phyloP scores from a whole-genome alignment of 2,329 filamentous ascomycete genomes.

The Epichloe sibirici region DNA sequence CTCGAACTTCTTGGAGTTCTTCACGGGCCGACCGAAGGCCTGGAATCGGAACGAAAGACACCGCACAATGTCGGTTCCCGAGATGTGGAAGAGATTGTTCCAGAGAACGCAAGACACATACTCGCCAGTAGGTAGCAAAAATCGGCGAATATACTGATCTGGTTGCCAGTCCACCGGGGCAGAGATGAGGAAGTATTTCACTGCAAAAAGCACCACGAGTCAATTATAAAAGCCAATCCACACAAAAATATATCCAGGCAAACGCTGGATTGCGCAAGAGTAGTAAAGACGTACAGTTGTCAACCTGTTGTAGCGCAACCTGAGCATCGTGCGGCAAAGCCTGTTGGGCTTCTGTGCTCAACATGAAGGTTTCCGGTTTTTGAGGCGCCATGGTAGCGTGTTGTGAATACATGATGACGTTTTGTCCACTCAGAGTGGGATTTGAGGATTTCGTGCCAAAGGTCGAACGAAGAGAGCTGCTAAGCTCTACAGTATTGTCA shows the following conservation, averaged over 20 bases:
- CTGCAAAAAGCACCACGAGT: constrained; percentile 30
- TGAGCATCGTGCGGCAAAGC: constrained; percentile 92
- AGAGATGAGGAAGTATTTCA: constrained; percentile 99
- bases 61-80: constrained; percentile 95
- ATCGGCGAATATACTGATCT: constrained; percentile 92
- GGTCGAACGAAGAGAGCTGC: neutral
- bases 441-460: neutral
- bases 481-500: neutral
- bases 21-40: constrained; percentile 93
- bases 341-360: constrained; percentile 94
- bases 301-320: constrained; percentile 94
- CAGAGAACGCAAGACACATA: constrained; percentile 98
- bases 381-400: constrained; percentile 83
- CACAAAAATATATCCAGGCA: no score
- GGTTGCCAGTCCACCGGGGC: constrained; percentile 95
- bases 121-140: constrained; percentile 91
- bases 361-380: constrained; percentile 97
- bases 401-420: constrained; percentile 60
- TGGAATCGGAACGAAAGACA: constrained; percentile 97
- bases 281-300: constrained; percentile 62
- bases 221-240: neutral
- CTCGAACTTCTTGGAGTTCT: constrained; percentile 99
- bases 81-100: constrained; percentile 99
- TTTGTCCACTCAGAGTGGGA: constrained; percentile 9
- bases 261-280: neutral